Base-by-base conservation (phyloP, 1,284 basidiomycete genomes). In the Ustilago loliicola region DNA sequence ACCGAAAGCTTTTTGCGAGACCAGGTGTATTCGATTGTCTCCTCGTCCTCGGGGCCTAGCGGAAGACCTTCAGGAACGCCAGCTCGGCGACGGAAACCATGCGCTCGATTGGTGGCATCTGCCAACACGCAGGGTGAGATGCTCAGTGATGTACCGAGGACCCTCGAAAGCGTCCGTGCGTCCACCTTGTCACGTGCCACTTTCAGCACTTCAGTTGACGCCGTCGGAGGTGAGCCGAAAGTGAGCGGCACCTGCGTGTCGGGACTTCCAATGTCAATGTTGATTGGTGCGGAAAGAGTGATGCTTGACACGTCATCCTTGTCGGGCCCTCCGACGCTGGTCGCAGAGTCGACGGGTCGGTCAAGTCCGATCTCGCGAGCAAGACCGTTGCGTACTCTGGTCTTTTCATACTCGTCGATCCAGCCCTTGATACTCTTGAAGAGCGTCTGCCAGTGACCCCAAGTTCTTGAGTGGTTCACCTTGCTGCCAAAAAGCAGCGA, bases 21-120 rank as follows among this genome's bases (percentile, higher is more conserved):
- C 84, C 84, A 85, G 17, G 79, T 79, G 57, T 83, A 85, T 48
- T 84, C 80, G 42, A 66, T 68, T 19, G 77, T 70, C 73, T 85
- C 84, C 29, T 76, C 72, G 38, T 73, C 72, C 13, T 80, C 70
- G 0, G 81, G 76, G 2, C 77, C 80, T 2, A 66, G 50, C 11
- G 80, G 72, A 1, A 85, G 69, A 4, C 82, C 82, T 36, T 75
- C 79, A 2, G 84, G 84, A 8, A 85, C 77, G 17, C 84, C 84
- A 0, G 42, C 60, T 29, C 81, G 58, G 17, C 84, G 77, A 4
- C 81, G 66, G 60, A 81, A 85, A 0, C 78, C 82, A 42, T 81
- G 51, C 10, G 61, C 40, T 21, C 70, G 59, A 21, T 80, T 62
- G 13, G 79, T 54, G 0, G 80, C 77, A 54, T 85, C 84, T 7